phyloP scores from a whole-genome alignment of 768 basidiomycete genomes.

The Boletus pseudo-olivaceus region DNA sequence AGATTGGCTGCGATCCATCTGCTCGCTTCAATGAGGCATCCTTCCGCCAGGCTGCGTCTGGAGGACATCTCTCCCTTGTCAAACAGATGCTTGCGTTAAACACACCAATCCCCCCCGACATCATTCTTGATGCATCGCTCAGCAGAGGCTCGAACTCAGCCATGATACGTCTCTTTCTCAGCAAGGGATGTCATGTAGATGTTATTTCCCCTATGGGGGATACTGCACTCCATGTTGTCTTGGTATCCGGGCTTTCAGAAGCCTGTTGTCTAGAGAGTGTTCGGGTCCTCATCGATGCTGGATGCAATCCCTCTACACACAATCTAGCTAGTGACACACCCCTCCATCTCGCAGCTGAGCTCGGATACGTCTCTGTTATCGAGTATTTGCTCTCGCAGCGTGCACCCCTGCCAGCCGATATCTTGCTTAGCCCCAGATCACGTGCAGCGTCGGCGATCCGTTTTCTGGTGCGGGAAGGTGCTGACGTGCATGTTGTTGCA shows the following conservation, averaged over 20 bases:
- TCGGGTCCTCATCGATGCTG: slow-evolving; percentile 4
- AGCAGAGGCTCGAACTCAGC: background rate
- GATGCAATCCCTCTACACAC: background rate
- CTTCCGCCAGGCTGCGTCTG: background rate
- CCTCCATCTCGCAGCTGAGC: background rate
- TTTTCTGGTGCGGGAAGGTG: background rate
- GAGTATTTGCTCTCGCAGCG: background rate
- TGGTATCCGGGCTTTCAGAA: too few relatives aligned
- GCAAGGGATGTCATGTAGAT: background rate
- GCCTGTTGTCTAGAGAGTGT: background rate
- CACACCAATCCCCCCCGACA: background rate
- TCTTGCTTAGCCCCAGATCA: background rate
- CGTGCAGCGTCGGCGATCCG: background rate
- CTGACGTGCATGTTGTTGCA: background rate
- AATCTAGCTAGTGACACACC: background rate
- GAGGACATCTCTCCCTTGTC: slow-evolving; percentile 2
- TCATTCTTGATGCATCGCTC: background rate
- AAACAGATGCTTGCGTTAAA: background rate
- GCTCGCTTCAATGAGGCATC: background rate
- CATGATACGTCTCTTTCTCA: slow-evolving; percentile 4
- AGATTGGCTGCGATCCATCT: background rate
- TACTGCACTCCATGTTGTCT: slow-evolving; percentile 2
- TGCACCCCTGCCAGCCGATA: background rate
- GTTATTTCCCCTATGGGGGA: background rate
- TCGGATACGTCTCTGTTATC: background rate